These are phyloP conservation scores for Nepenthes mirabilis DNA, from an alignment of 148 eudicot species.

Conservation along the genomic window DNA sequence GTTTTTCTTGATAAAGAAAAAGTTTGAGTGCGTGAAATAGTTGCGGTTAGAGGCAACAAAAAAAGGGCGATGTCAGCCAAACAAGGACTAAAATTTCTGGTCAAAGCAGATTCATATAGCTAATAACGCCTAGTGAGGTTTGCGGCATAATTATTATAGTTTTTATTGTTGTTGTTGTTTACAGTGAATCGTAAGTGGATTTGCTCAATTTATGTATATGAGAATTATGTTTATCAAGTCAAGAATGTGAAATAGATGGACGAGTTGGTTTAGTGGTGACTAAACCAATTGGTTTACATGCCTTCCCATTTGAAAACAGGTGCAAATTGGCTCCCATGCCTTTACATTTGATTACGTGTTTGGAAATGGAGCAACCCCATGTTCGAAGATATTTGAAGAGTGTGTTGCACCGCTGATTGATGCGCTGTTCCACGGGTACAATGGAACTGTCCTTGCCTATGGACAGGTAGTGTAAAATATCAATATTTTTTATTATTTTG, in stretches of 20 bases:
- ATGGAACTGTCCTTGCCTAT: slow-evolving; percentile 81
- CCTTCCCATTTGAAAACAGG: slow-evolving; percentile 23
- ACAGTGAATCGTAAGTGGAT: too few species aligned
- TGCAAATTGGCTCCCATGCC: slow-evolving; percentile 73
- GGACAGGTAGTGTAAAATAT: slow-evolving; percentile 51
- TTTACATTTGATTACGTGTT: slow-evolving; percentile 70
- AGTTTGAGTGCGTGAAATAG: too few species aligned
- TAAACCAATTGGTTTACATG: background rate
- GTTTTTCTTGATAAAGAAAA: background rate
- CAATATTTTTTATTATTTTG: background rate
- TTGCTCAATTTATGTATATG: too few species aligned
- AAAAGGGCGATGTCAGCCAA: too few species aligned
- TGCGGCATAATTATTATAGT: too few species aligned
- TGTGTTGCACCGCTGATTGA: slow-evolving; percentile 67
- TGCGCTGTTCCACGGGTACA: slow-evolving; percentile 67
- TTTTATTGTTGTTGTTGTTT: too few species aligned
- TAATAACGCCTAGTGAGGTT: too few species aligned
- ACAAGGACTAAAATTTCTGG: too few species aligned
- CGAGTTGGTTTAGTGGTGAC: background rate
- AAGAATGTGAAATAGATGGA: too few species aligned
- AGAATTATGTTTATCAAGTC: too few species aligned
- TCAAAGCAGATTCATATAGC: too few species aligned
- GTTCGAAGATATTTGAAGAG: slow-evolving; percentile 46
- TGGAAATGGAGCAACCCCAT: slow-evolving; percentile 45
- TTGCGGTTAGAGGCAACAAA: too few species aligned